A percentile compares a stretch with the other conserved stretches of the same genome.
Evolutionary conservation across 2,329 filamentous ascomycete genomes (phyloP).

Genomic region (Corniculantispora saksenae): DNA sequence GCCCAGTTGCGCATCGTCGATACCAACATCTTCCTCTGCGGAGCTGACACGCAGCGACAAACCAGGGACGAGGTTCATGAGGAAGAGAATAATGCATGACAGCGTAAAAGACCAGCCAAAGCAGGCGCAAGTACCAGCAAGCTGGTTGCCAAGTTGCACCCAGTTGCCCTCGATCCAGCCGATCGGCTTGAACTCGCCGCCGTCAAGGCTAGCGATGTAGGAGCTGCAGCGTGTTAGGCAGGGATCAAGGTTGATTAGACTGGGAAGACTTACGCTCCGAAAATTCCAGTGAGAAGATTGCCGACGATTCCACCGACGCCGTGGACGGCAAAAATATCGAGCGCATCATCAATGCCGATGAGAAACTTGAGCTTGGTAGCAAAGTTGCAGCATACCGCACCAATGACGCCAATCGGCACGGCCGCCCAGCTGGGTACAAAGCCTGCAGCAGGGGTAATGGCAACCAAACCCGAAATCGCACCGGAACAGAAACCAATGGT

Average conservation of each 20-base stretch:
- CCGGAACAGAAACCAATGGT: conserved; percentile 93
- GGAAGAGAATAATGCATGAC: conserved; percentile 68
- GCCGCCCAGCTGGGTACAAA: conserved; percentile 70
- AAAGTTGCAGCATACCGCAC: conserved; percentile 75
- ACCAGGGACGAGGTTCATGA: conserved; percentile 70
- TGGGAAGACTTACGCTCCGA: conserved; percentile 60
- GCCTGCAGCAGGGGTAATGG: conserved; percentile 81
- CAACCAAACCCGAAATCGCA: conserved; percentile 81
- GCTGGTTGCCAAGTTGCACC: conserved; percentile 69
- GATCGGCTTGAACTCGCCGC: conserved; percentile 57
- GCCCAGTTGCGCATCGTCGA: conserved; percentile 75
- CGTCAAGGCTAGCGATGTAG: conserved; percentile 74
- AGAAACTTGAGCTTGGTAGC: conserved; percentile 78
- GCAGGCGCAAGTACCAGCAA: conserved; percentile 66
- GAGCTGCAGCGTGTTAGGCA: conserved; percentile 43
- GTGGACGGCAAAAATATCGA: conserved; percentile 91
- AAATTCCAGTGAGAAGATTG: conserved; percentile 75
- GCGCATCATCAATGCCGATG: conserved; percentile 79
- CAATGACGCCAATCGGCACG: conserved; percentile 59
- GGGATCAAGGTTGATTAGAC: conserved; percentile 5
- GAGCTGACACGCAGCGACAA: conserved; percentile 66
- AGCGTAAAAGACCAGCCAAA: conserved; percentile 68
- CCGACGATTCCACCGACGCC: conserved; percentile 80
- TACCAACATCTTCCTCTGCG: conserved; percentile 68
- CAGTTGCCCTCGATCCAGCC: conserved; percentile 74